Percentiles rank a stretch among this genome's conserved stretches.
Conservation (phyloP, 345 rosid species). For the Raphanus raphanistrum region DNA sequence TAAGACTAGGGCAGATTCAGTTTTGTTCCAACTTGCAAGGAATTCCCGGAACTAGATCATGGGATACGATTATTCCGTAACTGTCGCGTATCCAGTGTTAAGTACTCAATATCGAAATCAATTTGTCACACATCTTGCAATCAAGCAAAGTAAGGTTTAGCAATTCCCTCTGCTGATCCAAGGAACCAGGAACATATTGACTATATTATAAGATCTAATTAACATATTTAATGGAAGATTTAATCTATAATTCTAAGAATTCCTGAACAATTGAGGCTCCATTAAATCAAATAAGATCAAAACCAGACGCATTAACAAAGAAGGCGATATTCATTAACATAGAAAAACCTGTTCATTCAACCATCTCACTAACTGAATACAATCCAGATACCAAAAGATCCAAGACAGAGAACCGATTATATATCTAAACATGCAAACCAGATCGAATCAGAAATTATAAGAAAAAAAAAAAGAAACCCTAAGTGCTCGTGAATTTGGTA, state of each 20-base stretch:
- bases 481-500: constrained; percentile 40
- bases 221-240: background rate
- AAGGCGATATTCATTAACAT: constrained; percentile 3
- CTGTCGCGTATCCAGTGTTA: no score
- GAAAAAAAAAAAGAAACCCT: background rate
- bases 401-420: background rate
- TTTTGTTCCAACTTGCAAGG: background rate
- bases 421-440: background rate
- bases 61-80: background rate
- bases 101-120: background rate
- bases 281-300: background rate
- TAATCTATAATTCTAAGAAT: background rate
- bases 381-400: background rate
- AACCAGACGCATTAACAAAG: background rate
- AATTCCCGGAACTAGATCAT: background rate
- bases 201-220: background rate
- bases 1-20: background rate
- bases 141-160: no score
- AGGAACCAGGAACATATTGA: no score
- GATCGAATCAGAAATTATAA: background rate
- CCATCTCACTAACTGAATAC: background rate
- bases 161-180: background rate
- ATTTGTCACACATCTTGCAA: background rate
- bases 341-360: background rate
- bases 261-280: background rate